Evolutionary conservation across 23 red algal genomes (phyloP).

Genomic region (Cyanidioschyzon merolae): DNA sequence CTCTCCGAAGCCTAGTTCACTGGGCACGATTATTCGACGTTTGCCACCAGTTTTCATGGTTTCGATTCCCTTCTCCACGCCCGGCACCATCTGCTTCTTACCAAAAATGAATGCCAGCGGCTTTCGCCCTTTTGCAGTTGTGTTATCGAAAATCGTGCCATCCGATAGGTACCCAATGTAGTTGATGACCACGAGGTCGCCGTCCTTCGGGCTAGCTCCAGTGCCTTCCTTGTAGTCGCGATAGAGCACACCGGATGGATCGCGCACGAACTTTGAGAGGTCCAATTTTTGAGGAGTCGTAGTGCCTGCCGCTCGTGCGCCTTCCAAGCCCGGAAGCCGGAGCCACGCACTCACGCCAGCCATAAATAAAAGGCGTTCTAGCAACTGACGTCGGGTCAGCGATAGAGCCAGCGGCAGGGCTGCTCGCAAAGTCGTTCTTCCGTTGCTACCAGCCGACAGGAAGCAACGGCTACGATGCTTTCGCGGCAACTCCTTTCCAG

Average conservation of each 20-base stretch:
- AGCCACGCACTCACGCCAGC: not conserved
- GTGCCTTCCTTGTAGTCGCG: not conserved
- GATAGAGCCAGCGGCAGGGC: too few relatives aligned
- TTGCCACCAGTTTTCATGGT: conserved; percentile 62
- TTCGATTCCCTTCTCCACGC: conserved; percentile 54
- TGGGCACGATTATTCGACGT: conserved; percentile 65
- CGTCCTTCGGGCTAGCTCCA: not conserved
- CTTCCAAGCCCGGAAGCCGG: not conserved
- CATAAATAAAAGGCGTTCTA: not conserved
- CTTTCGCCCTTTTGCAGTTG: conserved; percentile 35
- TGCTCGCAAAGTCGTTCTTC: too few relatives aligned
- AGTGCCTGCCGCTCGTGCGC: not conserved
- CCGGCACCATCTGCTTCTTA: conserved; percentile 69
- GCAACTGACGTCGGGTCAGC: not conserved
- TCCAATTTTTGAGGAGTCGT: not conserved
- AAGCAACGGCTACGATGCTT: too few relatives aligned
- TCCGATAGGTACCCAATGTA: conserved; percentile 75
- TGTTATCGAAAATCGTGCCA: conserved; percentile 40
- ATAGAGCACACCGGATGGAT: not conserved
- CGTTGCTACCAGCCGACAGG: too few relatives aligned
- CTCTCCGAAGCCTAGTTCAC: conserved; percentile 61
- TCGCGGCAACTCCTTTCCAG: too few relatives aligned
- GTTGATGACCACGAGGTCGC: conserved; percentile 43
- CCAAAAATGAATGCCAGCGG: conserved; percentile 81
- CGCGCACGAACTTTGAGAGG: not conserved